Percentiles rank a stretch among this genome's conserved stretches.
These are phyloP conservation scores for Closterium sp. DNA, from an alignment of 139 green algal genomes.

Conservation along the genomic window DNA sequence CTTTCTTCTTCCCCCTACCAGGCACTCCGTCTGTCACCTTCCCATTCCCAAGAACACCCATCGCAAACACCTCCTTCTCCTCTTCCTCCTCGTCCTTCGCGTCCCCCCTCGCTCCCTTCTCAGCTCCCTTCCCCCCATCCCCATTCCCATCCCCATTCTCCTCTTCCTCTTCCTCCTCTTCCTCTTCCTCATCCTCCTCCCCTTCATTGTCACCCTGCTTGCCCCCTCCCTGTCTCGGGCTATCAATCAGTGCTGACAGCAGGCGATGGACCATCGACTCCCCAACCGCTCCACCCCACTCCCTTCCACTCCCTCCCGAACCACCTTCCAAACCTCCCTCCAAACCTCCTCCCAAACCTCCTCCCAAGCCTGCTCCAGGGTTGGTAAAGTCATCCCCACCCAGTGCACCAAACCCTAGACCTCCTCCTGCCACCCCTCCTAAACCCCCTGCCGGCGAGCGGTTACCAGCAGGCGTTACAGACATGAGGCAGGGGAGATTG, in stretches of 20 bases:
- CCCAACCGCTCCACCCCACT: background rate
- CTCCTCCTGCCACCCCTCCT: background rate
- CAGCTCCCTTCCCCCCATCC: background rate
- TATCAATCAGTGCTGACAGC: background rate
- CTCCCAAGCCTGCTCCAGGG: no score
- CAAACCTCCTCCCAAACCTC: background rate
- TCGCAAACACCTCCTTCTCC: background rate
- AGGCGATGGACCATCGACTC: background rate
- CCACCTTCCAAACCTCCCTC: background rate
- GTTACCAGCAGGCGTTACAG: background rate
- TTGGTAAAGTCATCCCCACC: no score
- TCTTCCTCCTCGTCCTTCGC: background rate
- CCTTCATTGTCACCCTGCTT: background rate
- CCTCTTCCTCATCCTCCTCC: background rate
- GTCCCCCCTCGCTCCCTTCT: background rate
- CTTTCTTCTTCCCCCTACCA: background rate
- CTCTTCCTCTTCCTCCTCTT: background rate
- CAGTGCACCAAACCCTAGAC: no score
- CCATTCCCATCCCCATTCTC: background rate
- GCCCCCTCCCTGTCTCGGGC: background rate
- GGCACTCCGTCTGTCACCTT: background rate
- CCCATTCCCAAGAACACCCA: background rate
- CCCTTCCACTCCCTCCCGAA: background rate
- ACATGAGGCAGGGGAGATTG: background rate
- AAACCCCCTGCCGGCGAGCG: background rate